Percentiles rank a stretch among this genome's conserved stretches.
These are phyloP conservation scores for Cyclotella baltica DNA, from an alignment of 108 stramenopile species.

Conservation along the genomic window DNA sequence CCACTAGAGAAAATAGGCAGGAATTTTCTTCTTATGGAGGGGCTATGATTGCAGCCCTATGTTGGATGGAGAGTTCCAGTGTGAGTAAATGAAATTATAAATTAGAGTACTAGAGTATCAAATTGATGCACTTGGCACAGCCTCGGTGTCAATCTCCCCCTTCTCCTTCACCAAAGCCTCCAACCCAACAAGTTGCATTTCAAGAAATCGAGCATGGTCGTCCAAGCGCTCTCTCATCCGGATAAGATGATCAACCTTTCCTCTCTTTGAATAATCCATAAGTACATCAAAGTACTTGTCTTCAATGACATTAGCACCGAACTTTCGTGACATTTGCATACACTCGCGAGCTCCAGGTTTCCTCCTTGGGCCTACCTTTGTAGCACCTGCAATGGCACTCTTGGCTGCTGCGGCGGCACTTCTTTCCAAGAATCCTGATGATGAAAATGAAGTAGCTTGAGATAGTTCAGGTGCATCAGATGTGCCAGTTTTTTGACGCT, in stretches of 20 bases:
- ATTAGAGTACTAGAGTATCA: no score
- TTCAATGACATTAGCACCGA: conserved; percentile 69
- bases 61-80: no score
- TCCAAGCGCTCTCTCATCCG: conserved; percentile 89
- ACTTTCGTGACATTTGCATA: conserved; percentile 85
- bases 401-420: conserved; percentile 33
- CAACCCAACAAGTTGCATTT: conserved; percentile 81
- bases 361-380: conserved; percentile 62
- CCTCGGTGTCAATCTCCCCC: not conserved
- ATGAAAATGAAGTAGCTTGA: conserved; percentile 12
- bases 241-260: conserved; percentile 90
- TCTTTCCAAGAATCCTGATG: conserved; percentile 26
- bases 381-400: conserved; percentile 23
- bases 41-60: no score
- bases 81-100: no score
- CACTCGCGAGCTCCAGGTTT: conserved; percentile 92
- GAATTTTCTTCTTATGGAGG: no score
- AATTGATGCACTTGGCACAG: not conserved
- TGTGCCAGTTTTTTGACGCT: conserved; percentile 8
- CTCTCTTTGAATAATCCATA: conserved; percentile 85
- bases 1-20: no score
- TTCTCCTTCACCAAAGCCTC: conserved; percentile 69
- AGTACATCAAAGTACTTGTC: conserved; percentile 78
- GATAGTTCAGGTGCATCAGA: not conserved
- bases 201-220: conserved; percentile 82